These are phyloP conservation scores for Ceratobasidium sp. DNA, from an alignment of 1,284 basidiomycete species.

Conservation along the genomic window DNA sequence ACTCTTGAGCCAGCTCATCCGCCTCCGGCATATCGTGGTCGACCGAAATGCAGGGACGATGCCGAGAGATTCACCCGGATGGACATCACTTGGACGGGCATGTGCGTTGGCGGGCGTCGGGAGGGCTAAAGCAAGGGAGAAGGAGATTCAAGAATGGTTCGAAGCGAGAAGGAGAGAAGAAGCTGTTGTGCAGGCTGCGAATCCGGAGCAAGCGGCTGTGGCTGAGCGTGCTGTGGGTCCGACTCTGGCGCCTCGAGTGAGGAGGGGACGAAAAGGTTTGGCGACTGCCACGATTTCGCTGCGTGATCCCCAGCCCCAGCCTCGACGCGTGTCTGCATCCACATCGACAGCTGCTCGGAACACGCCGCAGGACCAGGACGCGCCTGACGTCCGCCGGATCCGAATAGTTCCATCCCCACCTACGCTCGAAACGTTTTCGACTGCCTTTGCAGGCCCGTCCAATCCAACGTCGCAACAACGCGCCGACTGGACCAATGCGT, in stretches of 20 bases:
- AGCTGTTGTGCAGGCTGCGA: conserved; percentile 40
- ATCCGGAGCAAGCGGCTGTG: conserved; percentile 10
- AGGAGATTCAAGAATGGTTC: conserved; percentile 65
- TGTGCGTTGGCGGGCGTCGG: conserved; percentile 66
- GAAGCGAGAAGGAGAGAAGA: conserved; percentile 42
- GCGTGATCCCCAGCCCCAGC: conserved; percentile 53
- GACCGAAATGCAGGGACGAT: conserved; percentile 50
- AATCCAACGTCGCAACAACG: conserved; percentile 32
- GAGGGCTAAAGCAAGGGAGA: conserved; percentile 67
- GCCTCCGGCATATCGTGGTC: conserved; percentile 60
- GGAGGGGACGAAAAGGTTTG: conserved; percentile 63
- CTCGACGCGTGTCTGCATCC: neutral
- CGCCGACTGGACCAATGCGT: conserved; percentile 25
- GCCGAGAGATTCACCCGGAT: conserved; percentile 57
- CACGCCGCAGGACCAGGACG: neutral
- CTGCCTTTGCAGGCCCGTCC: conserved; percentile 27
- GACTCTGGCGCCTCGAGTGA: conserved; percentile 49
- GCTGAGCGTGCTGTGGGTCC: neutral
- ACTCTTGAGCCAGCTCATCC: conserved; percentile 60
- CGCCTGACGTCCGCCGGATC: conserved; percentile 2
- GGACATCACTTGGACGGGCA: conserved; percentile 65
- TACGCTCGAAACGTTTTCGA: conserved; percentile 24
- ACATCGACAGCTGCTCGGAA: neutral
- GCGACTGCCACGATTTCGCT: conserved; percentile 68
- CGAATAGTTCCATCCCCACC: conserved; percentile 31